Percentiles rank a stretch among this genome's conserved stretches.
These are phyloP conservation scores for Aureobasidium sp. DNA, from an alignment of 2,329 filamentous ascomycete species.

Conservation along the genomic window DNA sequence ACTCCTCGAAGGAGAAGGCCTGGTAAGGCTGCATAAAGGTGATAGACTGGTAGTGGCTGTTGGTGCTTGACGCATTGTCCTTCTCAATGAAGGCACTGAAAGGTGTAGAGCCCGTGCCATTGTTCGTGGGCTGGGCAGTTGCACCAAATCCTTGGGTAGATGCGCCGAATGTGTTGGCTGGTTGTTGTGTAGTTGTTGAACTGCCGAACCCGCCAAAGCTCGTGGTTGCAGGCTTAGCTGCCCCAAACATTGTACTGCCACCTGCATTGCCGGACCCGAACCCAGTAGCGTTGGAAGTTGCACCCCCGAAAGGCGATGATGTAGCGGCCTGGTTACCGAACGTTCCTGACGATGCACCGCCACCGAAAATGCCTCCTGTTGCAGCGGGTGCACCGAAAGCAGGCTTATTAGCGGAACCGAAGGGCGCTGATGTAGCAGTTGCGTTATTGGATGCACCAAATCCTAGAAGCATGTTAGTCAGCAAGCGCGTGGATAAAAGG, in stretches of 20 bases:
- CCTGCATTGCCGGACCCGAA: constrained; percentile 18
- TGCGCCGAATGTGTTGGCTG: not conserved
- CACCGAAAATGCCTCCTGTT: constrained; percentile 22
- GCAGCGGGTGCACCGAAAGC: constrained; percentile 22
- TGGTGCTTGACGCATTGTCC: constrained; percentile 53
- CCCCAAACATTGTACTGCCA: constrained; percentile 21
- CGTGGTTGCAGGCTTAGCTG: constrained; percentile 35
- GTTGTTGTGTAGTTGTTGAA: constrained; percentile 25
- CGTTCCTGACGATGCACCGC: constrained; percentile 20
- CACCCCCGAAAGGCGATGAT: constrained; percentile 15
- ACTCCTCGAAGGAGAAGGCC: constrained; percentile 76
- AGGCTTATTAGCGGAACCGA: constrained; percentile 15
- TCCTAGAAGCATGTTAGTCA: constrained; percentile 9
- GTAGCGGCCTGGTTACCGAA: not conserved
- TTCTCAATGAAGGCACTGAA: constrained; percentile 68
- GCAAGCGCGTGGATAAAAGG: not conserved
- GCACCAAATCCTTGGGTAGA: constrained; percentile 19
- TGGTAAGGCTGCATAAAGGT: constrained; percentile 71
- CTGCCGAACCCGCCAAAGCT: constrained; percentile 43
- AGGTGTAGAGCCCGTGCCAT: constrained; percentile 57
- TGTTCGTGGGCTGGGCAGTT: constrained; percentile 42
- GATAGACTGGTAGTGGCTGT: constrained; percentile 68
- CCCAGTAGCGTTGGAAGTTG: constrained; percentile 13
- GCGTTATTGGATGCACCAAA: constrained; percentile 15
- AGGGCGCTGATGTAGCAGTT: constrained; percentile 7